Percentiles rank a stretch among this genome's conserved stretches.
Evolutionary conservation across 352 stramenopile genomes (phyloP).

Genomic region (Phytophthora kernoviae): DNA sequence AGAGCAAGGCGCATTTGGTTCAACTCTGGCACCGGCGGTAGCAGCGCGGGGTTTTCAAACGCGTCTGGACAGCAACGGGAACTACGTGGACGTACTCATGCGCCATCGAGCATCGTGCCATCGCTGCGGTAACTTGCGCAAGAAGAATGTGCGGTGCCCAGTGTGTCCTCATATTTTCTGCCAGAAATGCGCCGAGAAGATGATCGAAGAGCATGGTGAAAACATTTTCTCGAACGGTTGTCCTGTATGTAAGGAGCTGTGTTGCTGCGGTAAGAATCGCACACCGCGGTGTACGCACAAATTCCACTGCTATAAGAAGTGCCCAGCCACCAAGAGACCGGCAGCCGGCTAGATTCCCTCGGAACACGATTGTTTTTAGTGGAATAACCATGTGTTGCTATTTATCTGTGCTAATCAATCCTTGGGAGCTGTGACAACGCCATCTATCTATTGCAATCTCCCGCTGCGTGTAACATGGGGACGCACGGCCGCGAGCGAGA

Average conservation of each 20-base stretch:
- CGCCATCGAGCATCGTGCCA: slow-evolving; percentile 86
- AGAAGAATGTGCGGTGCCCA: slow-evolving; percentile 85
- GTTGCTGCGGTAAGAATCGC: slow-evolving; percentile 88
- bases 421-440: slow-evolving; percentile 3
- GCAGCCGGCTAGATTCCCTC: slow-evolving; percentile 23
- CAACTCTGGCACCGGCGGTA: neutral
- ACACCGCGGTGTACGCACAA: slow-evolving; percentile 69
- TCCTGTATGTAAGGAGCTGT: slow-evolving; percentile 88
- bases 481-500: slow-evolving; percentile 92
- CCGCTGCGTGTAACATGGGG: slow-evolving; percentile 60
- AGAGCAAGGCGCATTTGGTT: neutral
- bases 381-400: slow-evolving; percentile 11
- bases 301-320: slow-evolving; percentile 93
- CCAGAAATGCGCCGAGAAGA: slow-evolving; percentile 89
- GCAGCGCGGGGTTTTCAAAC: slow-evolving; percentile 10
- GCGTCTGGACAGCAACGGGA: slow-evolving; percentile 21
- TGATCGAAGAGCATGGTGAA: slow-evolving; percentile 85
- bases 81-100: slow-evolving; percentile 50
- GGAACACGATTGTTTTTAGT: slow-evolving; percentile 7
- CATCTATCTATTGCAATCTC: slow-evolving; percentile 25
- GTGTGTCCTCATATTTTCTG: slow-evolving; percentile 91
- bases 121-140: slow-evolving; percentile 87
- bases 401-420: slow-evolving; percentile 30
- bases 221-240: slow-evolving; percentile 80
- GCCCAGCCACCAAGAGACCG: slow-evolving; percentile 76